phyloP scores from a whole-genome alignment of 2,329 filamentous ascomycete genomes.

The Pleomassaria siparia region DNA sequence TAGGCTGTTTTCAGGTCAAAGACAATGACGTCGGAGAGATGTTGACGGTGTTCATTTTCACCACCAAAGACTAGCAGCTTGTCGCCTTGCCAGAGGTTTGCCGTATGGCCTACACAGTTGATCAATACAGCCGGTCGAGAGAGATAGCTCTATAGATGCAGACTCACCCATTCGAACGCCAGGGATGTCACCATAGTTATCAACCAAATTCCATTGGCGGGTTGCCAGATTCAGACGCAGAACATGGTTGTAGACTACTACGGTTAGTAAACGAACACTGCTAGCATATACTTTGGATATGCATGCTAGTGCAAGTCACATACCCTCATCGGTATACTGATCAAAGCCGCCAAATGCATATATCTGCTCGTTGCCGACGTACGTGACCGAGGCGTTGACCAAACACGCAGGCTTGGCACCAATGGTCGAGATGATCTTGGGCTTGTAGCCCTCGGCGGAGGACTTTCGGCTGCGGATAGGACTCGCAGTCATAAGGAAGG shows the following conservation, averaged over 20 bases:
- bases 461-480: slow-evolving; percentile 57
- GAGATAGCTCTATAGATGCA: not conserved
- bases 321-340: slow-evolving; percentile 93
- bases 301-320: slow-evolving; percentile 5
- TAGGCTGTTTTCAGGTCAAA: slow-evolving; percentile 93
- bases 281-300: not conserved
- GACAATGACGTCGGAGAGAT: slow-evolving; percentile 92
- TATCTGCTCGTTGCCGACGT: slow-evolving; percentile 95
- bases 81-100: slow-evolving; percentile 87
- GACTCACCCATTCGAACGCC: slow-evolving; percentile 89
- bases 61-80: slow-evolving; percentile 97
- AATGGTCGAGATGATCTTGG: slow-evolving; percentile 68
- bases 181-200: slow-evolving; percentile 98
- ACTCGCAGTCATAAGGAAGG: slow-evolving; percentile 83
- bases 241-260: slow-evolving; percentile 89
- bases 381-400: slow-evolving; percentile 98
- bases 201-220: slow-evolving; percentile 91
- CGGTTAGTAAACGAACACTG: slow-evolving; percentile 2
- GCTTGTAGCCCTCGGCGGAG: slow-evolving; percentile 74
- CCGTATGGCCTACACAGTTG: slow-evolving; percentile 73
- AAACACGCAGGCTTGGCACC: slow-evolving; percentile 80
- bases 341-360: slow-evolving; percentile 98
- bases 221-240: slow-evolving; percentile 82
- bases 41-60: slow-evolving; percentile 95
- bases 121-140: slow-evolving; percentile 14